These are phyloP conservation scores for Oryza nivara DNA, from an alignment of 176 grass and related monocot species.

Conservation along the genomic window DNA sequence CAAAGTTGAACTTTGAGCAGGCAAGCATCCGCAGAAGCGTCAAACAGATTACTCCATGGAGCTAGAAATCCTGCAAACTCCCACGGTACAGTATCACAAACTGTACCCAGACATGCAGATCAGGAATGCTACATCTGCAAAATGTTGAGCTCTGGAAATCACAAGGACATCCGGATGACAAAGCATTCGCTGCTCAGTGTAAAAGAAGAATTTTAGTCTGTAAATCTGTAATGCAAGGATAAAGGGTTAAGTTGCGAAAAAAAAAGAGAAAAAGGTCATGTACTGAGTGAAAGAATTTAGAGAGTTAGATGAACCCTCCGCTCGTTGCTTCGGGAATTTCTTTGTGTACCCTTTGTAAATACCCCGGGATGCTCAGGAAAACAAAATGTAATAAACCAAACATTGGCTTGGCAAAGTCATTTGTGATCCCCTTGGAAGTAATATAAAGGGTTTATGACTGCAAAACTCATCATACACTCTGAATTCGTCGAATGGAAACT, in stretches of 20 bases:
- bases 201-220: neutral
- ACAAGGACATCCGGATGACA: neutral
- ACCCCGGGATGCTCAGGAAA: neutral
- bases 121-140: neutral
- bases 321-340: neutral
- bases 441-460: neutral
- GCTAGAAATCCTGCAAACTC: neutral
- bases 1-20: neutral
- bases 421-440: too few species aligned
- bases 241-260: too few species aligned
- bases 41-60: neutral
- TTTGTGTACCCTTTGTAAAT: neutral
- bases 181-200: neutral
- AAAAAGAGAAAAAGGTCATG: too few species aligned
- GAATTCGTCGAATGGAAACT: neutral
- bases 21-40: conserved; percentile 1
- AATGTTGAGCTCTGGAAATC: neutral
- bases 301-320: neutral
- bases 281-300: neutral
- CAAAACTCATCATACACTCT: neutral
- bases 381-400: neutral
- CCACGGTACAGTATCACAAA: neutral
- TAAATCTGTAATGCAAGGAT: neutral
- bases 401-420: too few species aligned
- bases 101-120: neutral